Conservation (phyloP, 169 alveolate species). For the Cryptosporidium felis region DNA sequence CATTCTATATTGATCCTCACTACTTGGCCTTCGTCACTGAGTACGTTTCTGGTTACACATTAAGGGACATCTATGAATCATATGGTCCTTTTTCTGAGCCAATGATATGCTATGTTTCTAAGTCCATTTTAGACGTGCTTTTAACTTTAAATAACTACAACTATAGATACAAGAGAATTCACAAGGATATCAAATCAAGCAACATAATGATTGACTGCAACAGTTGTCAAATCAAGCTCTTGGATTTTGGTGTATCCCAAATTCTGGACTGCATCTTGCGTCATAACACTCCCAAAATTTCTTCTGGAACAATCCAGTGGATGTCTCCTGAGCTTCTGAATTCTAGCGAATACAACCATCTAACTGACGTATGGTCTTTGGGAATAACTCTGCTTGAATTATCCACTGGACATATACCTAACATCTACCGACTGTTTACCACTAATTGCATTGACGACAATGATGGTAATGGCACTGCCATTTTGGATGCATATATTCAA, state of each 20-base stretch:
- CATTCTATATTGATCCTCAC: conserved; percentile 53
- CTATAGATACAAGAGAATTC: conserved; percentile 53
- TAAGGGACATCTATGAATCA: conserved; percentile 57
- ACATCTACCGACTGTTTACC: conserved; percentile 13
- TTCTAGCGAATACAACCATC: conserved; percentile 11
- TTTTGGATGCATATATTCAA: not conserved
- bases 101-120: conserved; percentile 15
- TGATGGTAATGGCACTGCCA: not conserved
- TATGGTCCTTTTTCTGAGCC: conserved; percentile 65
- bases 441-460: too few species aligned
- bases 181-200: conserved; percentile 51
- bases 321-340: conserved; percentile 59
- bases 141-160: not conserved
- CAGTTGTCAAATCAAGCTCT: conserved; percentile 26
- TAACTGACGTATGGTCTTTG: conserved; percentile 58
- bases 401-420: conserved; percentile 42
- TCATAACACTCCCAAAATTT: conserved; percentile 34
- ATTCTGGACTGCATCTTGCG: conserved; percentile 19
- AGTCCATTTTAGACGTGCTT: conserved; percentile 9
- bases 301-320: conserved; percentile 66
- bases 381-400: conserved; percentile 51
- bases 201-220: conserved; percentile 59
- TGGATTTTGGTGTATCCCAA: conserved; percentile 70
- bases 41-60: conserved; percentile 53
- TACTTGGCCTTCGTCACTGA: conserved; percentile 63